Base-by-base conservation (phyloP, 192 early-diverging fungal genomes). In the Backusella tarrabulga region DNA sequence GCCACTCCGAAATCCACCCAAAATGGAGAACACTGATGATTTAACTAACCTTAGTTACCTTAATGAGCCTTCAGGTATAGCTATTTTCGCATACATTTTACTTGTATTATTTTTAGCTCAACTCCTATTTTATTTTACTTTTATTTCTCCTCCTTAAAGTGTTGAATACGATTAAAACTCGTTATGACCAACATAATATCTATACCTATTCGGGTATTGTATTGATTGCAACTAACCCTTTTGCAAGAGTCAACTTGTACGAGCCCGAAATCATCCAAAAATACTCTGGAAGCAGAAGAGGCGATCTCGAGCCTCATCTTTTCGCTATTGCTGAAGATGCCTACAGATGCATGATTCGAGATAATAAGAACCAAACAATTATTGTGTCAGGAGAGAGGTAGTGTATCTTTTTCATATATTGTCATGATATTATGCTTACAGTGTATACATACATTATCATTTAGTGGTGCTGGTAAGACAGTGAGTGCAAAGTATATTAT, bases 141-240 rank as follows among this genome's bases (percentile, higher is more conserved):
- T 71, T 15, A 60, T 60, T 15, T 36, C 36, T 52, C 23, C 68
- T 38, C 50, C 17, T 60, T 70, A 66, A 54, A 87, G 98, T 99
- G 6, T 91, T 99, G 34, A 93, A 98, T 84, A 97, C 95, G 82
- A 93, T 99, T 84, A 88, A 87, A 70, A 90, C 95, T 35, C 91
- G 98, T 68, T 99, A 98, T 80, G 83, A 88, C 7, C 93, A 96
- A 83, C 91, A 95, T 78, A 93, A 94, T 83, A 99, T 99, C 79
- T 99, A 99, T 87, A 99, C 98, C 11, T 99, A 99, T 81, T 98
- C 97, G 41, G 98, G 98, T 50, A 98, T 99, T 70, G 98, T 99
- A 34, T 85, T 99, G 72, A 97, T 99, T 77, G 98, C 98, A 54
- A 93, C 96, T 80, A 99, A 99, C 74, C 98, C 98, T 7, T 99